Evolutionary conservation across 2,329 filamentous ascomycete species (phyloP).

Genomic region (Penicillium italicum): DNA sequence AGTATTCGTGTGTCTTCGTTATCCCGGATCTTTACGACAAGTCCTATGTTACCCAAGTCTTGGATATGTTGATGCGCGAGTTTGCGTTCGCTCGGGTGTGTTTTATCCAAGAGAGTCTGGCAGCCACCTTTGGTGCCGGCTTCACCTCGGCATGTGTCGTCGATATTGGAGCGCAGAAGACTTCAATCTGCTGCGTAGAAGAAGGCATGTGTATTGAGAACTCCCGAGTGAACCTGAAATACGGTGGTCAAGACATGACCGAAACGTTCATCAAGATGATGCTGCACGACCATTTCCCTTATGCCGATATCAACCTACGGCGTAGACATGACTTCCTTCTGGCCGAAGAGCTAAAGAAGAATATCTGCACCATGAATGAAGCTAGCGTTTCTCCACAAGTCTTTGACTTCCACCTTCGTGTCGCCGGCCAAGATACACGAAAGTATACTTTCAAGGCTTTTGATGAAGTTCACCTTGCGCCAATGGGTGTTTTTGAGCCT

Average conservation of each 20-base stretch:
- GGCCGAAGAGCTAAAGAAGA: slow-evolving; percentile 92
- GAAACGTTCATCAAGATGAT: slow-evolving; percentile 97
- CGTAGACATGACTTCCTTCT: slow-evolving; percentile 88
- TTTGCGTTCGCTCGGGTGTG: slow-evolving; percentile 86
- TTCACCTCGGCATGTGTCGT: slow-evolving; percentile 94
- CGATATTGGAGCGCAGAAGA: slow-evolving; percentile 95
- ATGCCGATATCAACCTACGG: slow-evolving; percentile 86
- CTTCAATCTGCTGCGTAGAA: slow-evolving; percentile 92
- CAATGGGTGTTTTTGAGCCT: slow-evolving; percentile 92
- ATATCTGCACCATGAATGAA: slow-evolving; percentile 87
- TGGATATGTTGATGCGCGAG: slow-evolving; percentile 82
- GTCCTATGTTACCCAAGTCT: slow-evolving; percentile 76
- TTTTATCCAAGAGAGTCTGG: slow-evolving; percentile 94
- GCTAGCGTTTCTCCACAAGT: slow-evolving; percentile 83
- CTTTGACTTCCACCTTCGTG: slow-evolving; percentile 85
- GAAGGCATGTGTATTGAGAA: slow-evolving; percentile 94
- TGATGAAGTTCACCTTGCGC: slow-evolving; percentile 89
- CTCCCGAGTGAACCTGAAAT: slow-evolving; percentile 92
- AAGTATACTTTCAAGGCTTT: slow-evolving; percentile 98
- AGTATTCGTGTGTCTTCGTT: slow-evolving; percentile 95
- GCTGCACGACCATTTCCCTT: slow-evolving; percentile 93
- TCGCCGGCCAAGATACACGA: slow-evolving; percentile 79
- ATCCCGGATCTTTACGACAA: slow-evolving; percentile 98
- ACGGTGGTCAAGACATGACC: slow-evolving; percentile 86
- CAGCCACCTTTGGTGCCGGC: slow-evolving; percentile 89